Conservation (phyloP, 73 alveolate genomes). For the Symbiodinium natans region DNA sequence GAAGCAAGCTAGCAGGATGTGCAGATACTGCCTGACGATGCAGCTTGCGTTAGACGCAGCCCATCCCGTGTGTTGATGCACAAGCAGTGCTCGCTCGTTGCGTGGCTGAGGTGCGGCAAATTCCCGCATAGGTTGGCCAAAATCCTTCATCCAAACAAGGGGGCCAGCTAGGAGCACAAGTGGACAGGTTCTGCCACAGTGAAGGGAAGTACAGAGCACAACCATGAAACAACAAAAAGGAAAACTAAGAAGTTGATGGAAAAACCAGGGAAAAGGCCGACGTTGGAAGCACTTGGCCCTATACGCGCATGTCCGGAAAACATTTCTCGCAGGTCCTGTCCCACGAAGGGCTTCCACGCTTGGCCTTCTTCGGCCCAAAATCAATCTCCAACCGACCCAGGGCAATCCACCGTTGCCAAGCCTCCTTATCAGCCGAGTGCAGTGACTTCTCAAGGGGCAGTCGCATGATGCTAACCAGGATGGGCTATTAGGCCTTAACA, state of each 20-base stretch:
- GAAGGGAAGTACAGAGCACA: no score
- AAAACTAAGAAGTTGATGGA: no score
- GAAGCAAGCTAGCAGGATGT: slow-evolving; percentile 8
- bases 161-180: no score
- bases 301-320: no score
- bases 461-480: no score
- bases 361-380: slow-evolving; percentile 46
- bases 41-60: background rate
- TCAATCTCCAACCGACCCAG: slow-evolving; percentile 49
- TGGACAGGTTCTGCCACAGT: background rate
- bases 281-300: no score
- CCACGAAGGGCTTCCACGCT: slow-evolving; percentile 56
- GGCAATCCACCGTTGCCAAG: slow-evolving; percentile 15
- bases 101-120: slow-evolving; percentile 30
- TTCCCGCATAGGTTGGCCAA: slow-evolving; percentile 30
- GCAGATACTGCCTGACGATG: slow-evolving; percentile 45
- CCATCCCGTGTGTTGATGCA: background rate
- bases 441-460: no score
- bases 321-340: slow-evolving; percentile 53
- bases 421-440: slow-evolving; percentile 14
- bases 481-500: no score
- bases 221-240: no score
- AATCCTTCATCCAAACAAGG: slow-evolving; percentile 25
- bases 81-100: background rate
- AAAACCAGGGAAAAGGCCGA: no score